phyloP scores from a whole-genome alignment of 495 filamentous ascomycete species.

The Podospora comata region DNA sequence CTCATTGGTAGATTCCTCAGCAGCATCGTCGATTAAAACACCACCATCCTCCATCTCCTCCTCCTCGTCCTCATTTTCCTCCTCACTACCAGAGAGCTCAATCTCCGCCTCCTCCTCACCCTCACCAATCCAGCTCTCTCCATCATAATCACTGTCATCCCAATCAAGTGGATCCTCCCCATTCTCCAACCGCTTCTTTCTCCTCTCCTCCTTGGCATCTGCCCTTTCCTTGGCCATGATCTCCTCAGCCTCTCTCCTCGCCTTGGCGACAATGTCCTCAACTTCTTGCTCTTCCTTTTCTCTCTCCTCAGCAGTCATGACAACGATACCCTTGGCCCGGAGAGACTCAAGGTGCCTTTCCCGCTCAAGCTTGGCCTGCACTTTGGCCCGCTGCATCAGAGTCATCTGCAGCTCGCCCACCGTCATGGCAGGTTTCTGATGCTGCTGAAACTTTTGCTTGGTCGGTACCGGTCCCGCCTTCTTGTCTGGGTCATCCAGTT shows the following conservation, averaged over 20 bases:
- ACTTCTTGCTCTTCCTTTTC: conserved; percentile 72
- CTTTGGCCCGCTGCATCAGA: conserved; percentile 65
- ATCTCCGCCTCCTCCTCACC: conserved; percentile 40
- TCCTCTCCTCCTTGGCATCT: conserved; percentile 60
- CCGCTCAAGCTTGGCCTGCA: conserved; percentile 77
- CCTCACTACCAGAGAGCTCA: conserved; percentile 49
- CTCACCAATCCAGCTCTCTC: conserved; percentile 39
- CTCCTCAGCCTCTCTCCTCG: conserved; percentile 72
- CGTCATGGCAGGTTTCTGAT: conserved; percentile 55
- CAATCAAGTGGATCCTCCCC: conserved; percentile 54
- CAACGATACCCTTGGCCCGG: conserved; percentile 69
- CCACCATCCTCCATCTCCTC: conserved; percentile 16
- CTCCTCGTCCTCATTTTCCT: conserved; percentile 42
- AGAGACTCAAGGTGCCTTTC: conserved; percentile 74
- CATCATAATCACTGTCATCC: conserved; percentile 60
- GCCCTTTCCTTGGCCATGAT: conserved; percentile 74
- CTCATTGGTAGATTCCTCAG: conserved; percentile 42
- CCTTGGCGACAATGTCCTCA: conserved; percentile 83
- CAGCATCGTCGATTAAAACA: conserved; percentile 36
- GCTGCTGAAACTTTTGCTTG: conserved; percentile 23
- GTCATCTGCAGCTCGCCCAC: conserved; percentile 63
- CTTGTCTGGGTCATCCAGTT: conserved; percentile 58
- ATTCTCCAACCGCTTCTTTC: conserved; percentile 45
- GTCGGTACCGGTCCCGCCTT: conserved; percentile 17
- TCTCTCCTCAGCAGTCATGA: conserved; percentile 85